Evolutionary conservation across 176 grass and related monocot species (phyloP), one percentile per base, ranked within the genome.

Genomic region (Echinochloa phyllopogon): DNA sequence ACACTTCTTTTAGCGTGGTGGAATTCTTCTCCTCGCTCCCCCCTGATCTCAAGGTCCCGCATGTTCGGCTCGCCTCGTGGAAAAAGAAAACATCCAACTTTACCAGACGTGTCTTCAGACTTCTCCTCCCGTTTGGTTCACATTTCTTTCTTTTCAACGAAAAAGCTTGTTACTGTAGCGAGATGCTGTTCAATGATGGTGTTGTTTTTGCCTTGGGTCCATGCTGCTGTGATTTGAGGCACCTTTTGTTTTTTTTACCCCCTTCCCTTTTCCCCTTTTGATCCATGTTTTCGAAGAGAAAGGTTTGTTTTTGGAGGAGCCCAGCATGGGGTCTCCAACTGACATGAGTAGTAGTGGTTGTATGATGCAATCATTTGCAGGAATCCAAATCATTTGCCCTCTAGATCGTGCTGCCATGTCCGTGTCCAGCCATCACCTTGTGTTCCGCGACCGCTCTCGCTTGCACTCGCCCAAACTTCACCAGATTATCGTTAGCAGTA

Each of bases 361-460:
- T 73, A 82, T 78, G 88, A 47, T 18, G 71, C 78, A 83, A 88
- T 90, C 78, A 66, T 86, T 65, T 68, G 83, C 55, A 64, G 79
- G 88, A 86, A 90, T 90, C 80, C 15, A 82, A 90, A 90, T 90
- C 88, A 90, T 90, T 90, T 42, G 73, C 79, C 3, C 72, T 78
- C 67, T 72, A 45, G 83, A 84, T 88, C 77, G 40, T 63, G 75
- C 75, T 53, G 9, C 64, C 76, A 85, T 72, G 53, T 80, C 87
- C 85, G 57, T 91, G 21, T 36, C 53, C 68, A 39, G 3, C 78
- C 83, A 89, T 69, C 41, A 25, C 65, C 78, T 86, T 82, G 83
- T 65, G 83, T 70, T 86, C 42, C 38, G 50, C 64, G 36, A 48
- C 51, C 23, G 15, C 20, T 29, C 11, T 58, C 8, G 27, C 14